phyloP scores from a whole-genome alignment of 495 filamentous ascomycete species.

The Aspergillus carlsbadensis region DNA sequence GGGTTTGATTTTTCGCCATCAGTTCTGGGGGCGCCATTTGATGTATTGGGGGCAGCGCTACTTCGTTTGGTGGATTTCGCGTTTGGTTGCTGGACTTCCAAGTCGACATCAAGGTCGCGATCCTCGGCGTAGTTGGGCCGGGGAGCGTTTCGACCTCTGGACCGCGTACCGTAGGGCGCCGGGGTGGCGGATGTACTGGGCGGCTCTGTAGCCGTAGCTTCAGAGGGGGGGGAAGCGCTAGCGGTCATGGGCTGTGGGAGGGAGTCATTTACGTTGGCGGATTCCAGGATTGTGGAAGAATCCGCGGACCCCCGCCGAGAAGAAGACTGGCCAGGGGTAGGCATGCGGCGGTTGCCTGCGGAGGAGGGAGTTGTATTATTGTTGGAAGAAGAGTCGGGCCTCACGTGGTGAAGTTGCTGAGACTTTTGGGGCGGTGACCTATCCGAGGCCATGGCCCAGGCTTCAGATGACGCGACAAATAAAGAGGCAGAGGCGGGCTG shows the following conservation, averaged over 20 bases:
- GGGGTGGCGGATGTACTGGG: slow-evolving; percentile 45
- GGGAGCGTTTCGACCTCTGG: slow-evolving; percentile 81
- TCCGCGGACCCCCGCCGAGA: slow-evolving; percentile 25
- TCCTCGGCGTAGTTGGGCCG: slow-evolving; percentile 97
- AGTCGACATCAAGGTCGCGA: slow-evolving; percentile 85
- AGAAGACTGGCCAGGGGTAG: slow-evolving; percentile 26
- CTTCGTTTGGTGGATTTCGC: slow-evolving; percentile 50
- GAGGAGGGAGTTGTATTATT: slow-evolving; percentile 7
- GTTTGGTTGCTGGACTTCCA: slow-evolving; percentile 47
- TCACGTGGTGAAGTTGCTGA: slow-evolving; percentile 25
- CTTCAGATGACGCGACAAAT: slow-evolving; percentile 20
- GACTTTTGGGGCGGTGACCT: slow-evolving; percentile 27
- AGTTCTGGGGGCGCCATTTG: slow-evolving; percentile 35
- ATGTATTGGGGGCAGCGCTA: slow-evolving; percentile 26
- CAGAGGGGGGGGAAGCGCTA: slow-evolving; percentile 46
- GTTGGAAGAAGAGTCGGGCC: slow-evolving; percentile 23
- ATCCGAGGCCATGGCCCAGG: slow-evolving; percentile 29
- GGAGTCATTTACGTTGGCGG: slow-evolving; percentile 33
- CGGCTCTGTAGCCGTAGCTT: slow-evolving; percentile 38
- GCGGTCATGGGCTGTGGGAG: slow-evolving; percentile 51
- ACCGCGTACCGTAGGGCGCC: slow-evolving; percentile 92
- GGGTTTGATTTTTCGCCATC: slow-evolving; percentile 45
- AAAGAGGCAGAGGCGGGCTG: slow-evolving; percentile 7
- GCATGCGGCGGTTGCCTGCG: slow-evolving; percentile 24
- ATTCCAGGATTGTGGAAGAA: slow-evolving; percentile 22